Conservation (phyloP, 2,329 filamentous ascomycete species). For the Zalaria obscura region DNA sequence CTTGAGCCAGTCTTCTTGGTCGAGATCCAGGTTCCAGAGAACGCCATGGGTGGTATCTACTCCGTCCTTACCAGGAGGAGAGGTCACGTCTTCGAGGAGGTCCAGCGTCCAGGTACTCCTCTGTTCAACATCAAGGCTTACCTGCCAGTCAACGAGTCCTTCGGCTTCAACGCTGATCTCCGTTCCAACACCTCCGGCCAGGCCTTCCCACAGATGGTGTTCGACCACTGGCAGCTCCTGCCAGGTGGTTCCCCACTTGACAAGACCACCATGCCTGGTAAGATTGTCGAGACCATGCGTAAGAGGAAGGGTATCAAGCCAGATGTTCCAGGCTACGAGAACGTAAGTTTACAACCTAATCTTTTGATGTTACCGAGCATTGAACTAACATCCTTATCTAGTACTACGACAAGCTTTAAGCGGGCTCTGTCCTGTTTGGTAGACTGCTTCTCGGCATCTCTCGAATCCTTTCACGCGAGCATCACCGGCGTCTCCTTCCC, state of each 20-base stretch:
- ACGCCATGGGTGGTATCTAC: slow-evolving; percentile 99
- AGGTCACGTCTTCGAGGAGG: slow-evolving; percentile 98
- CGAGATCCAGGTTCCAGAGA: slow-evolving; percentile 97
- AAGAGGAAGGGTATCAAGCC: slow-evolving; percentile 99
- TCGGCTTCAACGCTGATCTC: slow-evolving; percentile 98
- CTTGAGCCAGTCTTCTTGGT: slow-evolving; percentile 97
- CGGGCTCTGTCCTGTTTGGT: slow-evolving; percentile 7
- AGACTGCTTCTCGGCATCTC: slow-evolving; percentile 3
- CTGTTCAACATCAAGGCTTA: slow-evolving; percentile 99
- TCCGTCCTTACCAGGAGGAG: slow-evolving; percentile 93
- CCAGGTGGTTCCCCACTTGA: slow-evolving; percentile 90
- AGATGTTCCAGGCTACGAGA: slow-evolving; percentile 81
- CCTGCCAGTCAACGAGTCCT: slow-evolving; percentile 91
- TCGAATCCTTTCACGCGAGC: slow-evolving; percentile 3
- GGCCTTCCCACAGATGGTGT: slow-evolving; percentile 97
- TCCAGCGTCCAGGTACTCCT: slow-evolving; percentile 96
- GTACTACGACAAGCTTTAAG: slow-evolving; percentile 99
- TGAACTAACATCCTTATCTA: slow-evolving; percentile 32
- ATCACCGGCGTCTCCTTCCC: slow-evolving; percentile 3
- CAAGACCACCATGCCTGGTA: slow-evolving; percentile 63
- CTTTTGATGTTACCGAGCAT: neutral
- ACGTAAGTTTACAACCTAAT: slow-evolving; percentile 52
- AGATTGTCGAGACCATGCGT: slow-evolving; percentile 76
- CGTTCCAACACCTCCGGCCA: slow-evolving; percentile 87
- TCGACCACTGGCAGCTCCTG: slow-evolving; percentile 97